Base-by-base conservation (phyloP, 2,329 filamentous ascomycete species). In the Aspergillus sergii region DNA sequence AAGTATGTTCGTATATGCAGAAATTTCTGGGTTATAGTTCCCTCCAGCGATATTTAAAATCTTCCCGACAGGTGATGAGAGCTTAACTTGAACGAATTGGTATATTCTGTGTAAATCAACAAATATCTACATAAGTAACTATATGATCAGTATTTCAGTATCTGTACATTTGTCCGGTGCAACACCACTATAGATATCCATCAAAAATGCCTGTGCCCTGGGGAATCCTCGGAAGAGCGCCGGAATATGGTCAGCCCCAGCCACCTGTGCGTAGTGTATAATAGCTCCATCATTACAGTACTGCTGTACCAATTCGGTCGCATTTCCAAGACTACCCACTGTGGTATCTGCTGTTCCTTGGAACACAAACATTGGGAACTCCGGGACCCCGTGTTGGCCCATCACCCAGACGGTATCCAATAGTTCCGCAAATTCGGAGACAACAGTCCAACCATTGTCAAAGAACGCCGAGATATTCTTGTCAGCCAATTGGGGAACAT, bases 351-450 rank as follows among this genome's bases (percentile, higher is more conserved):
- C 45, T 2, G 59, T 57, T 10, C 59, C 59, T 32, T 51, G 55
- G 41, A 43, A 61, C 34, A 57, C 19, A 16, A 50, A 61, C 16
- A 61, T 11, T 2, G 59, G 59, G 10, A 61, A 61, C 19, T 43
- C 19, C 1, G 54, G 59, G 19, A 51, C 30, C 2, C 59, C 59
- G 51, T 43, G 54, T 3, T 32, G 45, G 7, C 54, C 59, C 43
- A 43, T 53, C 3, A 39, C 23, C 14, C 11, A 45, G n/a, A 51
- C 41, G 23, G n/a, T n/a, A 19, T 59, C 36, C 14, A 59, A 2
- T 8, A 59, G 26, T 9, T 4, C 19, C 21, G 2, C 32, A 12
- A 39, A 50, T 8, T 59, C 46, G 9, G 10, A 16, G 9, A 50
- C 21, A 16, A 53, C 23, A 16, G n/a, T 12, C 16, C 46, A 26